Evolutionary conservation across 1,284 basidiomycete species (phyloP), one percentile per base, ranked within the genome.

Genomic region (Bjerkandera adusta): DNA sequence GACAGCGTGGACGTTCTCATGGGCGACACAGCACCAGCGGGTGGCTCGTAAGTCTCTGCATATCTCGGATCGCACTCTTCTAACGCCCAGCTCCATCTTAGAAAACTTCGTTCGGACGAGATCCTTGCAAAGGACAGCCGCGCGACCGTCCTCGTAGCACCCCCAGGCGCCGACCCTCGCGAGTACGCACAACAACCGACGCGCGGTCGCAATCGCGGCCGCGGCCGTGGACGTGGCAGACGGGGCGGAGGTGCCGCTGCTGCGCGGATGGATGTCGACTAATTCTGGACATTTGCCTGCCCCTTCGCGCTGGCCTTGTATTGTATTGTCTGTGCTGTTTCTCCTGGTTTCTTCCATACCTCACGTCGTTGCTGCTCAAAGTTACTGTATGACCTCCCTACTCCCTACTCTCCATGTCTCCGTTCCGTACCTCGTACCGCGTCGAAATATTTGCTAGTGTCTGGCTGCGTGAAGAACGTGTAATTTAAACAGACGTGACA

Each of bases 51-150:
- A 68, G 85, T 79, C 10, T 32, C 36, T 32, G 7, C 24, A 16
- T 34, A 18, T 12, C 12, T 5, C 16, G 16, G 13, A 13, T 18
- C 16, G 21, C 32, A 13, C 15, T 7, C 12, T 13, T 24, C 33
- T 24, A 6, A 37, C 36, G 10, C 18, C 18, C 16, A 21, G 36
- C n/a, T 7, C 26, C n/a, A 26, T 10, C 36, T 41, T 58, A 92
- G 89, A 50, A 92, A 92, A 78, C 76, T 93, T 73, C 87, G 90
- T 50, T 92, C 90, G 2, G 90, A 93, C 59, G 79, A 79, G 4
- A 75, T 92, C 34, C 64, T 90, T 42, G 69, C 72, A n/a, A 71
- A 73, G 11, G 85, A 89, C 60, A 77, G 85, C 7, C 76, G 83
- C 16, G 84, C 87, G 2, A 72, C 77, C 5, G 77, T 91, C 3